A percentile compares a stretch with the other conserved stretches of the same genome.
These are phyloP conservation scores for Elsinoe ampelina DNA, from an alignment of 2,329 filamentous ascomycete genomes.

Conservation along the genomic window DNA sequence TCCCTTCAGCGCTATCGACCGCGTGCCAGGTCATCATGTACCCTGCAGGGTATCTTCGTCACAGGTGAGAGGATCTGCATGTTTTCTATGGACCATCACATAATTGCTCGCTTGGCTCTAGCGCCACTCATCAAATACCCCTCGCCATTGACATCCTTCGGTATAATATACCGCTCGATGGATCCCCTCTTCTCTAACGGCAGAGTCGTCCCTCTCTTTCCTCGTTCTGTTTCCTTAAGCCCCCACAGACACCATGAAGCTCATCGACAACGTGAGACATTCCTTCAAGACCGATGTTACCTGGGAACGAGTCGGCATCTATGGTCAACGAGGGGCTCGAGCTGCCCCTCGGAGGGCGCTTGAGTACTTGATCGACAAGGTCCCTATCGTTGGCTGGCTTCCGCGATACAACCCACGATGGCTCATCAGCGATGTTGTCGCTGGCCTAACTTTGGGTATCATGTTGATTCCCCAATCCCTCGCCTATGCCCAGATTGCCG, in stretches of 20 bases:
- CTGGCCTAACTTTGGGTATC: conserved; percentile 51
- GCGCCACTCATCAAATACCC: background rate
- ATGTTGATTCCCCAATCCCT: conserved; percentile 54
- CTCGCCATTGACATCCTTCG: background rate
- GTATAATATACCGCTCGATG: background rate
- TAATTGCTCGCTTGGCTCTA: conserved; percentile 3
- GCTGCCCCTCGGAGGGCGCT: conserved; percentile 44
- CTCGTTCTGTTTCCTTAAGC: background rate
- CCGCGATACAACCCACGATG: conserved; percentile 53
- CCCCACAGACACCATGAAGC: conserved; percentile 1
- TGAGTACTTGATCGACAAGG: conserved; percentile 51
- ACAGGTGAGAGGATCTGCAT: conserved; percentile 7
- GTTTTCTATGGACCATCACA: conserved; percentile 11
- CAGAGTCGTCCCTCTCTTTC: background rate
- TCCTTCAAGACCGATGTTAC: conserved; percentile 20
- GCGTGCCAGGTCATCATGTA: background rate
- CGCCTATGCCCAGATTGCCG: conserved; percentile 55
- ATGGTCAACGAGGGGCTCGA: conserved; percentile 27
- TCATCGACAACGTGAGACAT: conserved; percentile 6
- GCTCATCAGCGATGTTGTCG: conserved; percentile 53
- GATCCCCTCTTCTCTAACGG: background rate
- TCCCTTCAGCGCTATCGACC: background rate
- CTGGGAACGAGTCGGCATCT: conserved; percentile 22
- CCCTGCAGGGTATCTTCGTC: conserved; percentile 5
- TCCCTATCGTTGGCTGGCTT: conserved; percentile 55